Conservation (phyloP, 768 basidiomycete genomes). For the Suillus cothurnatus region DNA sequence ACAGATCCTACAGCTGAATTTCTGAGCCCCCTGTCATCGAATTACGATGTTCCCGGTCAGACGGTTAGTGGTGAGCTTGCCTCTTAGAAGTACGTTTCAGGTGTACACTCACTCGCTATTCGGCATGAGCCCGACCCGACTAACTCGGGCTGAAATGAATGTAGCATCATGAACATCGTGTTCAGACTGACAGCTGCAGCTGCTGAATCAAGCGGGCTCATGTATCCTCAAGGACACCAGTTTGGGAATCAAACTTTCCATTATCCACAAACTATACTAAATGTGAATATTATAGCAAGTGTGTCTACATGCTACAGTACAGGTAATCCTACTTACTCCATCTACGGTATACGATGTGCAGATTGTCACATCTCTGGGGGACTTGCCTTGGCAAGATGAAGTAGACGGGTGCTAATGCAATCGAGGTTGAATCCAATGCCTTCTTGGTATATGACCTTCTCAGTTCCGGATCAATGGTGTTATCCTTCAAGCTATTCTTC, state of each 20-base stretch:
- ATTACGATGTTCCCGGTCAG: neutral
- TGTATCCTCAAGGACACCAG: neutral
- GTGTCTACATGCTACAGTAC: neutral
- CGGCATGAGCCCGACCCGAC: neutral
- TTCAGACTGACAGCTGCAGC: neutral
- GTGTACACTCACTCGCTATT: neutral
- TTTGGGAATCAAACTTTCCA: neutral
- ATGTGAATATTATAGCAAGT: neutral
- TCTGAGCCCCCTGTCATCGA: neutral
- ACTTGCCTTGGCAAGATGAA: neutral
- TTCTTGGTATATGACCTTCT: slow-evolving; percentile 3
- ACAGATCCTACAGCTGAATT: neutral
- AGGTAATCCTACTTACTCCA: neutral
- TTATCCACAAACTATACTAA: neutral
- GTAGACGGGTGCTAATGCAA: neutral
- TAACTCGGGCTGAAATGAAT: neutral
- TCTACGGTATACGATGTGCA: neutral
- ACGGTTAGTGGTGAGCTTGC: neutral
- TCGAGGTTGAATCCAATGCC: slow-evolving; percentile 1
- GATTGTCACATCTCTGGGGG: neutral
- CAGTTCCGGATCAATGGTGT: neutral
- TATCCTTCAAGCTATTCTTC: neutral
- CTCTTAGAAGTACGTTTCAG: neutral
- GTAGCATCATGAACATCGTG: neutral
- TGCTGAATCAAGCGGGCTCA: neutral